A percentile compares a stretch with the other conserved stretches of the same genome.
phyloP scores from a whole-genome alignment of 148 eudicot species.

The Spergularia bocconei region DNA sequence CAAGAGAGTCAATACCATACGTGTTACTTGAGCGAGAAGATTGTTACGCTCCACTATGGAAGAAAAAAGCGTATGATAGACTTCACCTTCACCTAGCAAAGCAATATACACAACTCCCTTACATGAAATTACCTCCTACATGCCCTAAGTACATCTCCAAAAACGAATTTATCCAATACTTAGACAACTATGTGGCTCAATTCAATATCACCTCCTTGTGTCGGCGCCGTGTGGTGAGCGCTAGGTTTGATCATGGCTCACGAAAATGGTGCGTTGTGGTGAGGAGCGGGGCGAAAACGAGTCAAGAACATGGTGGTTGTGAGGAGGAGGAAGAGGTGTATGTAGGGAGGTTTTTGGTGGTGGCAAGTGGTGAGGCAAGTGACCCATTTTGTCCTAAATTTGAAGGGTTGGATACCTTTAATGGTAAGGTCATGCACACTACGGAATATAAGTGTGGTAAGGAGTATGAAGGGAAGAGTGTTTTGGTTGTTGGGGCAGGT shows the following conservation, averaged over 20 bases:
- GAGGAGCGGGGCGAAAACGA: background rate
- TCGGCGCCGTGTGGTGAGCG: constrained; percentile 38
- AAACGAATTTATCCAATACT: constrained; percentile 42
- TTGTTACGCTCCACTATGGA: constrained; percentile 67
- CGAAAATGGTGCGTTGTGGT: constrained; percentile 47
- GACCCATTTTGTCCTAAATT: constrained; percentile 53
- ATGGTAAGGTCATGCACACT: constrained; percentile 66
- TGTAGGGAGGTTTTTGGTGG: constrained; percentile 63
- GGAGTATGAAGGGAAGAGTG: constrained; percentile 39
- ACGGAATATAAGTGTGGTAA: constrained; percentile 57
- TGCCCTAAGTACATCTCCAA: constrained; percentile 46
- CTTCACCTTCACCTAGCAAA: constrained; percentile 73
- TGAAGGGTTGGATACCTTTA: constrained; percentile 48
- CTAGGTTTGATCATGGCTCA: constrained; percentile 34
- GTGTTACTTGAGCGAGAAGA: constrained; percentile 65
- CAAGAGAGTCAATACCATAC: constrained; percentile 48
- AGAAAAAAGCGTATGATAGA: constrained; percentile 62
- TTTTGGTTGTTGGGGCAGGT: constrained; percentile 79
- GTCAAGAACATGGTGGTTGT: background rate
- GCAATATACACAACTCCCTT: constrained; percentile 54
- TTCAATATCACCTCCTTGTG: constrained; percentile 56
- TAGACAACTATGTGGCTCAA: constrained; percentile 54
- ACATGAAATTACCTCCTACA: constrained; percentile 35
- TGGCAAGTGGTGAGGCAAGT: constrained; percentile 68
- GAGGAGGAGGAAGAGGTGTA: constrained; percentile 37